Percentiles rank a stretch among this genome's conserved stretches.
These are phyloP conservation scores for Beauveria pseudobassiana DNA, from an alignment of 2,329 filamentous ascomycete genomes.

Conservation along the genomic window DNA sequence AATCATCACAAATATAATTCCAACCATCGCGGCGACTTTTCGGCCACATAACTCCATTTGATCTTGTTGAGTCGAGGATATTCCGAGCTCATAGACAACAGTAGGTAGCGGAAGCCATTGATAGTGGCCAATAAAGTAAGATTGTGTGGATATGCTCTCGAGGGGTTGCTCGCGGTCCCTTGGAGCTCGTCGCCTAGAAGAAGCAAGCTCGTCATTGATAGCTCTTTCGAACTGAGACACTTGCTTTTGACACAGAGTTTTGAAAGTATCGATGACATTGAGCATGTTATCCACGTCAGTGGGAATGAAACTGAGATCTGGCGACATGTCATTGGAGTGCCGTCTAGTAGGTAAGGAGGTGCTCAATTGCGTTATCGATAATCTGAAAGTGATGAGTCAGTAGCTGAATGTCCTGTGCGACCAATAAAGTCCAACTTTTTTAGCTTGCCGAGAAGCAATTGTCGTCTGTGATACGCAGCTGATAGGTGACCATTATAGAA, in stretches of 20 bases:
- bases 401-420: slow-evolving; percentile 35
- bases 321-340: background rate
- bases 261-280: slow-evolving; percentile 51
- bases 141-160: slow-evolving; percentile 59
- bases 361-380: background rate
- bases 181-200: slow-evolving; percentile 56
- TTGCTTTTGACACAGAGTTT: slow-evolving; percentile 54
- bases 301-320: background rate
- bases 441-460: slow-evolving; percentile 38
- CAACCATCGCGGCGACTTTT: slow-evolving; percentile 62
- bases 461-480: slow-evolving; percentile 45
- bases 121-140: slow-evolving; percentile 57
- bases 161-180: slow-evolving; percentile 47
- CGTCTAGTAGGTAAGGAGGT: background rate
- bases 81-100: slow-evolving; percentile 69
- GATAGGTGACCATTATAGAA: slow-evolving; percentile 73
- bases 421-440: slow-evolving; percentile 49
- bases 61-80: slow-evolving; percentile 63
- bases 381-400: background rate
- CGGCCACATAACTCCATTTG: slow-evolving; percentile 67
- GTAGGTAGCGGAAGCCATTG: slow-evolving; percentile 72
- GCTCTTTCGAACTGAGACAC: slow-evolving; percentile 56
- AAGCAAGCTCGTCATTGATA: slow-evolving; percentile 59
- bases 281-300: slow-evolving; percentile 49
- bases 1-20: slow-evolving; percentile 71